Evolutionary conservation across 2,329 filamentous ascomycete genomes (phyloP).

Genomic region (Botrytis sinoallii): DNA sequence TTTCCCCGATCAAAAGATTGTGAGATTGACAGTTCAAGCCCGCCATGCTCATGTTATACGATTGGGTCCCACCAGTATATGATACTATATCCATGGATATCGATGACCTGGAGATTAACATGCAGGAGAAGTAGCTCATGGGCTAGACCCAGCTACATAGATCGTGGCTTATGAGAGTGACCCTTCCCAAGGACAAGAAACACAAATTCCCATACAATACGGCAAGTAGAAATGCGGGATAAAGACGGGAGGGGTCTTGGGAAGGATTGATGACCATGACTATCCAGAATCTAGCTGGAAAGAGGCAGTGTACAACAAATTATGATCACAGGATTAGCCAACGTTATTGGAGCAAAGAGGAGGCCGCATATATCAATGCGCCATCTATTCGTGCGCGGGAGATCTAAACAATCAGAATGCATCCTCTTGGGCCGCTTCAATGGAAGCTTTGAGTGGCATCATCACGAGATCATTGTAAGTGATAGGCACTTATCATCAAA

Average conservation of each 20-base stretch:
- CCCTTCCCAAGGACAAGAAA: not conserved
- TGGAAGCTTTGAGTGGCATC: not conserved
- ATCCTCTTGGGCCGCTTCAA: not conserved
- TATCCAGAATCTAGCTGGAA: not conserved
- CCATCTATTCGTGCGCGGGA: not conserved
- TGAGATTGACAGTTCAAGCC: not conserved
- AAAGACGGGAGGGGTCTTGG: not conserved
- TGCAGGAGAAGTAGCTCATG: not conserved
- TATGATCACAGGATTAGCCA: not conserved
- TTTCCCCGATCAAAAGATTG: not conserved
- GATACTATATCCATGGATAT: not conserved
- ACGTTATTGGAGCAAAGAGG: not conserved
- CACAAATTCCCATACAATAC: not conserved
- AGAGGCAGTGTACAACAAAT: not conserved
- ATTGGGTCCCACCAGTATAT: not conserved
- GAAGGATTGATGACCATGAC: not conserved
- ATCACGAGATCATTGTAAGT: not conserved
- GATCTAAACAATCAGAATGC: not conserved
- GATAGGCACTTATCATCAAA: not conserved
- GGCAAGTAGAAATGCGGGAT: not conserved
- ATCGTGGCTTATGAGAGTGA: not conserved
- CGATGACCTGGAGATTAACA: too few species aligned
- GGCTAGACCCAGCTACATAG: not conserved
- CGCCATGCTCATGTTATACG: not conserved
- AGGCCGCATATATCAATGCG: not conserved